Conservation (phyloP, 768 basidiomycete genomes). For the Boletus rex-veris region DNA sequence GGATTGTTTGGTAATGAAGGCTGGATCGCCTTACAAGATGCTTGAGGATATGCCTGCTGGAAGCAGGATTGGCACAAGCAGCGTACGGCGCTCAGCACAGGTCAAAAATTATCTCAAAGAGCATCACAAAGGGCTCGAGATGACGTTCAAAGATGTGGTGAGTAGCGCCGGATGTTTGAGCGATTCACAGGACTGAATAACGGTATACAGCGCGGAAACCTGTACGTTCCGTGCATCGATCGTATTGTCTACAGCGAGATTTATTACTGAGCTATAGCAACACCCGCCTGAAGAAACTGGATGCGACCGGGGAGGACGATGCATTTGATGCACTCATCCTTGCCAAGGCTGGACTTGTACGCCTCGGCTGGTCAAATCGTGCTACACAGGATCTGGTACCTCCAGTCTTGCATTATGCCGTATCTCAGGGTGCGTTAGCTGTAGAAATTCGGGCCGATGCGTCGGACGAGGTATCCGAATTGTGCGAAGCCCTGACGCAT, state of each 20-base stretch:
- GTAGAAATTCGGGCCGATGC: slow-evolving; percentile 80
- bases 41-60: slow-evolving; percentile 84
- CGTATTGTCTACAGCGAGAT: not conserved
- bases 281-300: slow-evolving; percentile 88
- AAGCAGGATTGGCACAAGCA: slow-evolving; percentile 92
- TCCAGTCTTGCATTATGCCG: slow-evolving; percentile 80
- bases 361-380: slow-evolving; percentile 70
- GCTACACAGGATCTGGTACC: slow-evolving; percentile 71
- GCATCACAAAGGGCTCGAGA: slow-evolving; percentile 22
- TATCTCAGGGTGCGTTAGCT: slow-evolving; percentile 90
- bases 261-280: slow-evolving; percentile 47
- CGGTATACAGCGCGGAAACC: slow-evolving; percentile 67
- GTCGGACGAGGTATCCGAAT: slow-evolving; percentile 47
- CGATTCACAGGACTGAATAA: not conserved
- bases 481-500: slow-evolving; percentile 71
- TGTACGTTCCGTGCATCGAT: slow-evolving; percentile 49
- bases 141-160: slow-evolving; percentile 87
- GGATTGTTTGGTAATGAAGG: slow-evolving; percentile 85
- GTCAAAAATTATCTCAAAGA: slow-evolving; percentile 72
- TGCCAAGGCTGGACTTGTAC: slow-evolving; percentile 87
- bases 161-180: slow-evolving; percentile 32
- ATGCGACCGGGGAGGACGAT: slow-evolving; percentile 59
- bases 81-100: slow-evolving; percentile 90
- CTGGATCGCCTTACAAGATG: slow-evolving; percentile 61
- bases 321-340: slow-evolving; percentile 88